Base-by-base conservation (phyloP, 2,329 filamentous ascomycete species). In the Ophidiomyces ophidiicola region DNA sequence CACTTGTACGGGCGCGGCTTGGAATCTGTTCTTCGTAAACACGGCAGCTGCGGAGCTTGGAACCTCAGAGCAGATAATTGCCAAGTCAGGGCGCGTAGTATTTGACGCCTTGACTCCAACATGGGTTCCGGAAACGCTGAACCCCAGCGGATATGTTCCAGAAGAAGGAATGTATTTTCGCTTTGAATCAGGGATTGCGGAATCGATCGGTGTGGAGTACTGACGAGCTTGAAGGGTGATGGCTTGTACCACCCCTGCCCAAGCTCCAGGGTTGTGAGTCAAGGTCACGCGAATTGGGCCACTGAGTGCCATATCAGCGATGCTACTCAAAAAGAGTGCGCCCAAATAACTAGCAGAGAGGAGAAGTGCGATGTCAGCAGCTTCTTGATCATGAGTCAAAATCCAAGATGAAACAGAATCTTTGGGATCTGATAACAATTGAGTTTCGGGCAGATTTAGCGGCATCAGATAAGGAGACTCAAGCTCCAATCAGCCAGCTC, bases 21-120 rank as follows among this genome's bases (percentile, higher is more conserved):
- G 87, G 66, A 98, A 98, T 61, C 88, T 87, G 68, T 98, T 98
- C 62, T 86, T 92, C 39, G 90, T 98, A 66, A 96, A 94, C 32
- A 96, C 87, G 5, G 86, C 90, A 0, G 87, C 85, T 6, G 81
- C 87, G 5, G 83, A 73, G 60, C 86, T 94, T 39, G 87, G 85
- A 37, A 71, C 71, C 53, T 94, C 84, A 5, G 90, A 96, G 12
- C 80, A 78, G 47, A 98, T 73, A 49, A 98, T 72, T 24, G 87
- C 85, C 35, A 98, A 73, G 59, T 98, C 90, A 21, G 88, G 86
- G 61, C 87, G 87, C 46, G 76, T 82, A 36, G 82, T 94, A 64
- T 96, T 96, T 48, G 79, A 79, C 10, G 86, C 76, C 67, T 98
- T 98, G 51, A 98, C 86, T 38, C 90, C 88, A 26, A 93, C 88